Conservation (phyloP, 805 yeast genomes). For the Candida sakaeoensis region DNA sequence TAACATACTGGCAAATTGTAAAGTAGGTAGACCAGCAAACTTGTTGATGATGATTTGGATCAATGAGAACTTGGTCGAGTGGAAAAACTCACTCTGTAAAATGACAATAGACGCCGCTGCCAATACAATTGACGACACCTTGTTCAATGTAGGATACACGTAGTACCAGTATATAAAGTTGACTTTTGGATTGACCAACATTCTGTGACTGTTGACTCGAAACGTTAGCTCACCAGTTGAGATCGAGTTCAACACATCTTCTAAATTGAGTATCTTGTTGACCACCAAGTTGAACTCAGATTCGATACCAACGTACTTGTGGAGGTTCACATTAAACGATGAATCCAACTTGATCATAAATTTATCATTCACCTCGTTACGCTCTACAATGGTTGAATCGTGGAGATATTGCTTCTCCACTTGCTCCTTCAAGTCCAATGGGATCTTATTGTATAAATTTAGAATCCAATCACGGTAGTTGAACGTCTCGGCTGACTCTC, state of each 20-base stretch:
- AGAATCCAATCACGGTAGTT: slow-evolving; percentile 63
- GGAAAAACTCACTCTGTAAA: slow-evolving; percentile 71
- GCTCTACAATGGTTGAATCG: slow-evolving; percentile 18
- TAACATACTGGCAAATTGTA: slow-evolving; percentile 38
- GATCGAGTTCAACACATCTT: slow-evolving; percentile 51
- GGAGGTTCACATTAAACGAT: slow-evolving; percentile 48
- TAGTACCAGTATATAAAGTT: slow-evolving; percentile 40
- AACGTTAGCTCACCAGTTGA: slow-evolving; percentile 17
- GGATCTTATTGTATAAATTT: slow-evolving; percentile 44
- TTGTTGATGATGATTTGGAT: slow-evolving; percentile 42
- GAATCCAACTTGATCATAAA: slow-evolving; percentile 51
- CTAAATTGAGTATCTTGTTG: slow-evolving; percentile 46
- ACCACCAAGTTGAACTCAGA: slow-evolving; percentile 55
- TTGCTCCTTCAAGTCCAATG: slow-evolving; percentile 31
- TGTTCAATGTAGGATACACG: slow-evolving; percentile 43
- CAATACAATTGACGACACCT: slow-evolving; percentile 42
- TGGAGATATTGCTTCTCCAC: slow-evolving; percentile 29
- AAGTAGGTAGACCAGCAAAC: slow-evolving; percentile 13
- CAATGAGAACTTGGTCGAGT: slow-evolving; percentile 62
- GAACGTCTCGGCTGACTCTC: slow-evolving; percentile 23
- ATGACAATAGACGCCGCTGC: slow-evolving; percentile 47
- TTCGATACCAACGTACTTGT: slow-evolving; percentile 51
- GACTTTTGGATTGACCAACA: slow-evolving; percentile 35
- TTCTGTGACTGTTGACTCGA: slow-evolving; percentile 16
- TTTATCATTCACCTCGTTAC: slow-evolving; percentile 34